A percentile compares a stretch with the other conserved stretches of the same genome.
These are phyloP conservation scores for Claviceps fusiformis DNA, from an alignment of 2,329 filamentous ascomycete species.

Conservation along the genomic window DNA sequence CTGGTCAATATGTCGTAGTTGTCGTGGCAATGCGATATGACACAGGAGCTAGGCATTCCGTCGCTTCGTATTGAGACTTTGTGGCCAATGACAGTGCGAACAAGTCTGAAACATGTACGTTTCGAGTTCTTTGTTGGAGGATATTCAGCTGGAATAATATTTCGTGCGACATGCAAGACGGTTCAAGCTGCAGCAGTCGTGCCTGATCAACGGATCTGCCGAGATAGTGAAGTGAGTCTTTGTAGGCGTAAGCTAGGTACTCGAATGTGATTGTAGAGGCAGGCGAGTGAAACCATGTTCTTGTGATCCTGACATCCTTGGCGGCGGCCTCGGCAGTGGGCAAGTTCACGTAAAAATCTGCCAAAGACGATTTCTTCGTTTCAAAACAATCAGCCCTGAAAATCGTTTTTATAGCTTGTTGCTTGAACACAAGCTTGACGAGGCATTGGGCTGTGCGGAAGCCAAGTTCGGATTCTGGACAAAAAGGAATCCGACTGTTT, in stretches of 20 bases:
- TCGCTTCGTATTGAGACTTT: neutral
- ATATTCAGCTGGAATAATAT: neutral
- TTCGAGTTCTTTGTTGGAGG: neutral
- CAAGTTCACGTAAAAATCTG: neutral
- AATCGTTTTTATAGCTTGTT: neutral
- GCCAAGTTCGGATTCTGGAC: neutral
- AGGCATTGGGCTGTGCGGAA: neutral
- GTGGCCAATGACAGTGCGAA: neutral
- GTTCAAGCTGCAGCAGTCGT: neutral
- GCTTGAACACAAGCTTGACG: neutral
- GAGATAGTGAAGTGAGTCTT: neutral
- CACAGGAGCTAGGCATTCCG: neutral
- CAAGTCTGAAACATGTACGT: neutral
- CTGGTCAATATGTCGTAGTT: neutral
- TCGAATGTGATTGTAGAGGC: too few species aligned
- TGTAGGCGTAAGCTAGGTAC: neutral
- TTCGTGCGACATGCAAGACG: neutral
- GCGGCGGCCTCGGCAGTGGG: too few species aligned
- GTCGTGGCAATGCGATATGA: neutral
- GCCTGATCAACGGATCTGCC: neutral
- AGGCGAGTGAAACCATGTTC: neutral
- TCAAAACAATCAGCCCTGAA: neutral
- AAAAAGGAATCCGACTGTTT: too few species aligned
- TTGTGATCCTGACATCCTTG: neutral
- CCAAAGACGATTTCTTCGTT: neutral